Base-by-base conservation (phyloP, 306 rosid genomes). In the Malus sieversii region DNA sequence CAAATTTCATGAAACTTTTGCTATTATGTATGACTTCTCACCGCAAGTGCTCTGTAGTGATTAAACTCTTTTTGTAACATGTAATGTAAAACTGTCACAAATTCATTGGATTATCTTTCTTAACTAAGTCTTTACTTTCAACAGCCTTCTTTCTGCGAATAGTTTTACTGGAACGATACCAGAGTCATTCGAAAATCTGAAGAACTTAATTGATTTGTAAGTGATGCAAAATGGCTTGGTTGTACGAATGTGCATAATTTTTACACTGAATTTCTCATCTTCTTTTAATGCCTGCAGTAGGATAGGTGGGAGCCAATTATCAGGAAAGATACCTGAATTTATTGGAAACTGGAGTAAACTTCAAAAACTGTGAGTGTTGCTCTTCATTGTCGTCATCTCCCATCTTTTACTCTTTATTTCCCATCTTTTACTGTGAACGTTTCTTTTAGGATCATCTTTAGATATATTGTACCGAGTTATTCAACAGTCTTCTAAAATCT, bases 261-360 rank as follows among this genome's bases (percentile, higher is more conserved):
- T 67, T 10, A 6, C 16, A 4, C 14, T 6, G 0, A 32, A 23
- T 38, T 20, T 57, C 58, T 32, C 46, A 15, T 70, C 22, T 82
- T 59, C 22, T 60, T 68, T 72, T 70, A 78, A 66, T 44, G 77
- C 80, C 66, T 80, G 84, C 87, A 92, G 97, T 82, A 80, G 88
- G 79, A 86, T 90, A 71, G 97, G 87, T 83, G 97, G 96, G 55
- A 90, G 68, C 81, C 75, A 55, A 51, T 70, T 92, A 71, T 81
- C 90, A 0, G 96, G 94, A 40, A 80, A 58, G 48, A 82, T 92
- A 65, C 94, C 97, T 5, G 77, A 69, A 66, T 84, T 92, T 69
- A 83, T 92, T 66, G 96, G 94, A 71, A 87, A 86, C 74, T 92
- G 94, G 97, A 87, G 82, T 42, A 73, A 87, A 3, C 85, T 90